These are phyloP conservation scores for Sphagnum magellanicum DNA, from an alignment of 228 moss, liverwort and hornwort species.

Conservation along the genomic window DNA sequence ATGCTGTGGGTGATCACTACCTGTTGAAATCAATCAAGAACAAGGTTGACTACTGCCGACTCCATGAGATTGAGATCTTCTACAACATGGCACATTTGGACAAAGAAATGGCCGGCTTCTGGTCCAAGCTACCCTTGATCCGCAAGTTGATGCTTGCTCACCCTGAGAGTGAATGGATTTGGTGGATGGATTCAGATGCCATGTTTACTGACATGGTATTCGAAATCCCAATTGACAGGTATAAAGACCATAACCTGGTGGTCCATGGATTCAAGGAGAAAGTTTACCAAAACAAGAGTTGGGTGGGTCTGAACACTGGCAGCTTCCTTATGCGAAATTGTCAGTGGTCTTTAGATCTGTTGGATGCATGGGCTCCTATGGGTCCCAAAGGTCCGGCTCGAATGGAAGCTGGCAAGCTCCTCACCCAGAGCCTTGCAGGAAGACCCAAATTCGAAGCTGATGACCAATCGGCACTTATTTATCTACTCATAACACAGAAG, in stretches of 20 bases:
- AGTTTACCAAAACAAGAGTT: conserved; percentile 5
- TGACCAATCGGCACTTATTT: conserved; percentile 17
- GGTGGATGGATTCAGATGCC: conserved; percentile 9
- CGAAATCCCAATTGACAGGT: conserved; percentile 5
- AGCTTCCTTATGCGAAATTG: conserved; percentile 10
- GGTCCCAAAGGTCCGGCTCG: conserved; percentile 5
- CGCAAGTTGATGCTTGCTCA: conserved; percentile 10
- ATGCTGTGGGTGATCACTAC: conserved; percentile 5
- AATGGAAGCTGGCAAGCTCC: conserved; percentile 3
- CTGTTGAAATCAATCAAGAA: conserved; percentile 7
- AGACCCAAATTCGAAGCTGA: conserved; percentile 9
- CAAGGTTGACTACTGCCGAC: conserved; percentile 10
- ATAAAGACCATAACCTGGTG: conserved; percentile 7
- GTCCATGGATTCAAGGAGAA: conserved; percentile 7
- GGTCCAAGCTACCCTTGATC: conserved; percentile 7
- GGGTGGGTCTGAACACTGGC: conserved; percentile 12
- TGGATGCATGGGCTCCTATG: conserved; percentile 13
- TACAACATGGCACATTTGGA: conserved; percentile 15
- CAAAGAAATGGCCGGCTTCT: conserved; percentile 11
- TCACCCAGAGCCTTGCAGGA: not conserved
- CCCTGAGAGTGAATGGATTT: conserved; percentile 10
- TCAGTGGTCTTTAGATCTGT: conserved; percentile 7
- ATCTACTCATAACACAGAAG: conserved; percentile 35
- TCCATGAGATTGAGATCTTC: conserved; percentile 10
- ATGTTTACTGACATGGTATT: conserved; percentile 16